Evolutionary conservation across 768 basidiomycete genomes (phyloP).

Genomic region (Lactarius psammicola): DNA sequence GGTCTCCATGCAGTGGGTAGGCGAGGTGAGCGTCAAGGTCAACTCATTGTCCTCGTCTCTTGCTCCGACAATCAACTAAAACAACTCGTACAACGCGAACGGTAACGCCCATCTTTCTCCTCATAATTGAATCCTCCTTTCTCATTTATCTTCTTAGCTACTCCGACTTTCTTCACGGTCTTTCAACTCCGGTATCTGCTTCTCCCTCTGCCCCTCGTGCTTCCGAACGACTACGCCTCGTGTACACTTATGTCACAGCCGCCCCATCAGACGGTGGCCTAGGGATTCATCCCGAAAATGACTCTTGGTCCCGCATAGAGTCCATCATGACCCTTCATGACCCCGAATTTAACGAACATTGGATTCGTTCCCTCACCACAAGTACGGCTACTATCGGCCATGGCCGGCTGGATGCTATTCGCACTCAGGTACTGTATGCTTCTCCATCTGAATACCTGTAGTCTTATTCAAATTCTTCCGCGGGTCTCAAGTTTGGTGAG

Average conservation of each 20-base stretch:
- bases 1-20: constrained; percentile 72
- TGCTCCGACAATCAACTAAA: constrained; percentile 62
- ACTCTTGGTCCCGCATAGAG: constrained; percentile 78
- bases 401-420: constrained; percentile 64
- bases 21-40: constrained; percentile 71
- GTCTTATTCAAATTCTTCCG: background rate
- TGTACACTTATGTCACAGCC: constrained; percentile 69
- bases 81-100: constrained; percentile 68
- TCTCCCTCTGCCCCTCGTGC: constrained; percentile 51
- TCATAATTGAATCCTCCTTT: background rate
- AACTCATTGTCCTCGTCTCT: constrained; percentile 69
- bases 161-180: constrained; percentile 72
- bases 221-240: constrained; percentile 78
- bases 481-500: constrained; percentile 64
- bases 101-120: constrained; percentile 45
- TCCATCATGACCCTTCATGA: constrained; percentile 85
- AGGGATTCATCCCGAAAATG: constrained; percentile 69
- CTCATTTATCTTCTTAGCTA: constrained; percentile 43
- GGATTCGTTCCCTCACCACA: constrained; percentile 75
- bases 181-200: constrained; percentile 53
- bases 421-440: constrained; percentile 68
- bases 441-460: constrained; percentile 19
- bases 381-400: constrained; percentile 60
- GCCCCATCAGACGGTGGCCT: constrained; percentile 76
- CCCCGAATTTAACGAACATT: constrained; percentile 70